A percentile compares a stretch with the other conserved stretches of the same genome.
Evolutionary conservation across 192 early-diverging fungal genomes (phyloP).

Genomic region (Diversispora eburnea): DNA sequence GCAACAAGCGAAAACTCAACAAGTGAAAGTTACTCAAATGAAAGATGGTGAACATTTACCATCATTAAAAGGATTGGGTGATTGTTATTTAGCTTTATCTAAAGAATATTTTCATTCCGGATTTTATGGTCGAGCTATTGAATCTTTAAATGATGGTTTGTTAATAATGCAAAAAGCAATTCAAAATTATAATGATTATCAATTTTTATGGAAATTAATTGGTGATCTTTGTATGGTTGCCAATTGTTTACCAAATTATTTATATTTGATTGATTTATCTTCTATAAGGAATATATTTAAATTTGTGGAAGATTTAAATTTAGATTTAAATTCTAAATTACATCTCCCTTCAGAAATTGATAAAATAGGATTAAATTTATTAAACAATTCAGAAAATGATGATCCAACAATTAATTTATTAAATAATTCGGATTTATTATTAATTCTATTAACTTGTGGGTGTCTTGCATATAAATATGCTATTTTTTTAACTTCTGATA

Average conservation of each 20-base stretch:
- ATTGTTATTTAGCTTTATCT: conserved; percentile 46
- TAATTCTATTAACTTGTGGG: conserved; percentile 46
- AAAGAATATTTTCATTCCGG: conserved; percentile 57
- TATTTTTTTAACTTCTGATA: conserved; percentile 40
- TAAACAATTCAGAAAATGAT: not conserved
- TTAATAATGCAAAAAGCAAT: conserved; percentile 28
- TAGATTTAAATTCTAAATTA: conserved; percentile 39
- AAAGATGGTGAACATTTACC: conserved; percentile 37
- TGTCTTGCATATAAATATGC: conserved; percentile 51
- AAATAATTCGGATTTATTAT: conserved; percentile 25
- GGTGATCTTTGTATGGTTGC: conserved; percentile 53
- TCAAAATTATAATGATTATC: conserved; percentile 30
- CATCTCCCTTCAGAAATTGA: conserved; percentile 39
- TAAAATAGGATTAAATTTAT: conserved; percentile 14
- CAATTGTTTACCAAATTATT: conserved; percentile 45
- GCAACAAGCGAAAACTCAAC: no score
- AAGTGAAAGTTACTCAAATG: no score
- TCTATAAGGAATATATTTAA: conserved; percentile 30
- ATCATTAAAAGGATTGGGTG: conserved; percentile 48
- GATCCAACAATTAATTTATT: not conserved
- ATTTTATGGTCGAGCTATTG: conserved; percentile 62
- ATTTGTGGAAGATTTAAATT: conserved; percentile 11
- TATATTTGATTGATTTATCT: conserved; percentile 36
- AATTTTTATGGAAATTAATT: conserved; percentile 61
- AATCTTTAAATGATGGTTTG: conserved; percentile 43